These are phyloP conservation scores for Wickerhamomyces alni DNA, from an alignment of 805 yeast genomes.

Conservation along the genomic window DNA sequence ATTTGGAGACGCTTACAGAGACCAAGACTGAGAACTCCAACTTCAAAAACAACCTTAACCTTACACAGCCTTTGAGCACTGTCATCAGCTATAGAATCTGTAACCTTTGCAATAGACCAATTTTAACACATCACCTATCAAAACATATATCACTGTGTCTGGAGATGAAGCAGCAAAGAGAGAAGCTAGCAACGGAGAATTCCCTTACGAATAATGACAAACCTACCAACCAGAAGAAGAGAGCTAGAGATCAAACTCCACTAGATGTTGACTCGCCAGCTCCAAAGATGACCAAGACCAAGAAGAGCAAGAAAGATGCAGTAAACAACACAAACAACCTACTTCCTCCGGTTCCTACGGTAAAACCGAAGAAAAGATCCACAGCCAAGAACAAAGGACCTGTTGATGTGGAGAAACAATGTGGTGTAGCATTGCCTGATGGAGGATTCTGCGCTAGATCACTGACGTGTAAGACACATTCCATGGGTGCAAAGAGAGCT, in stretches of 20 bases:
- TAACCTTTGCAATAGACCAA: slow-evolving; percentile 41
- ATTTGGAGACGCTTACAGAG: slow-evolving; percentile 22
- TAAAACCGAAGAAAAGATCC: slow-evolving; percentile 34
- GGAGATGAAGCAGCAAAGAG: slow-evolving; percentile 25
- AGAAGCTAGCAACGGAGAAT: slow-evolving; percentile 4
- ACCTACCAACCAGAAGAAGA: slow-evolving; percentile 9
- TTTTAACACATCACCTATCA: slow-evolving; percentile 30
- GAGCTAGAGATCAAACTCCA: slow-evolving; percentile 17
- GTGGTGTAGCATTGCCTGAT: slow-evolving; percentile 90
- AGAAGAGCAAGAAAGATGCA: slow-evolving; percentile 21
- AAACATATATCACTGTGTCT: slow-evolving; percentile 36
- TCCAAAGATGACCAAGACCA: slow-evolving; percentile 11
- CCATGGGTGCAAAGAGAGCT: slow-evolving; percentile 97
- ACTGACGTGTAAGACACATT: slow-evolving; percentile 93
- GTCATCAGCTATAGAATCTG: slow-evolving; percentile 41
- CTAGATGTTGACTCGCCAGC: slow-evolving; percentile 8
- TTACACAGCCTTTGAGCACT: slow-evolving; percentile 30
- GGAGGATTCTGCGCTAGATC: slow-evolving; percentile 98
- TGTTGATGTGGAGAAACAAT: slow-evolving; percentile 87
- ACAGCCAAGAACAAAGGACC: slow-evolving; percentile 67
- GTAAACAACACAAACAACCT: no score
- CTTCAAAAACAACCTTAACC: slow-evolving; percentile 17
- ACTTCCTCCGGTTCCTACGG: slow-evolving; percentile 3
- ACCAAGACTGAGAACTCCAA: slow-evolving; percentile 4
- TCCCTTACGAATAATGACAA: background rate